Evolutionary conservation across 371 early-diverging fungal genomes (phyloP).

Genomic region (Rhizomucor miehei): DNA sequence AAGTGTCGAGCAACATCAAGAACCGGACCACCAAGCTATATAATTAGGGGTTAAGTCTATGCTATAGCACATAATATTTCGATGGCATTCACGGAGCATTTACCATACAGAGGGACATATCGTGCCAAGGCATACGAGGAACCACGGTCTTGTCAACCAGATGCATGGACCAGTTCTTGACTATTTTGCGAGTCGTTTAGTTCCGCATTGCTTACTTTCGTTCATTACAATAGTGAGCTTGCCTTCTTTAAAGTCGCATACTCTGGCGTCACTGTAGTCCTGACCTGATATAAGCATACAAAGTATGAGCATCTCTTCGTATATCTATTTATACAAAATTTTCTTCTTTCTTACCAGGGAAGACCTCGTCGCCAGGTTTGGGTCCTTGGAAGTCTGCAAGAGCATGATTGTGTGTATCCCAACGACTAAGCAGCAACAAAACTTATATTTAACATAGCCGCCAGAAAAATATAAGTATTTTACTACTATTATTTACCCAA

Average conservation of each 20-base stretch:
- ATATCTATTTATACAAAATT: neutral
- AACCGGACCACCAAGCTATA: slow-evolving; percentile 66
- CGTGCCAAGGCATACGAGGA: slow-evolving; percentile 98
- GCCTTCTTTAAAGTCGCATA: slow-evolving; percentile 83
- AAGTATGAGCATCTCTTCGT: too few relatives aligned
- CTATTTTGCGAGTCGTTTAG: too few relatives aligned
- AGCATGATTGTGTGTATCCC: slow-evolving; percentile 62
- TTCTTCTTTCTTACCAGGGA: slow-evolving; percentile 20
- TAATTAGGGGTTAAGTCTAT: neutral
- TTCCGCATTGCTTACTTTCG: too few relatives aligned
- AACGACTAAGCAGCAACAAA: slow-evolving; percentile 53
- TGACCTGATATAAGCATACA: slow-evolving; percentile 52
- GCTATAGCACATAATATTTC: neutral
- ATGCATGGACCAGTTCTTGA: slow-evolving; percentile 56
- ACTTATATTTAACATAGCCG: neutral
- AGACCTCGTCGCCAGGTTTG: slow-evolving; percentile 32
- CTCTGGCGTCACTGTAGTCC: slow-evolving; percentile 90
- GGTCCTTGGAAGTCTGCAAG: slow-evolving; percentile 47
- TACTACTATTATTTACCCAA: slow-evolving; percentile 49
- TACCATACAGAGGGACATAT: slow-evolving; percentile 75
- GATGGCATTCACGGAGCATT: slow-evolving; percentile 10
- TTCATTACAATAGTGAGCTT: too few relatives aligned
- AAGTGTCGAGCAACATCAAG: slow-evolving; percentile 89
- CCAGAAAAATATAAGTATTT: neutral
- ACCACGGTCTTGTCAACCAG: slow-evolving; percentile 60